phyloP scores from a whole-genome alignment of 2,329 filamentous ascomycete species.

The Ophiostoma triangulosporum region DNA sequence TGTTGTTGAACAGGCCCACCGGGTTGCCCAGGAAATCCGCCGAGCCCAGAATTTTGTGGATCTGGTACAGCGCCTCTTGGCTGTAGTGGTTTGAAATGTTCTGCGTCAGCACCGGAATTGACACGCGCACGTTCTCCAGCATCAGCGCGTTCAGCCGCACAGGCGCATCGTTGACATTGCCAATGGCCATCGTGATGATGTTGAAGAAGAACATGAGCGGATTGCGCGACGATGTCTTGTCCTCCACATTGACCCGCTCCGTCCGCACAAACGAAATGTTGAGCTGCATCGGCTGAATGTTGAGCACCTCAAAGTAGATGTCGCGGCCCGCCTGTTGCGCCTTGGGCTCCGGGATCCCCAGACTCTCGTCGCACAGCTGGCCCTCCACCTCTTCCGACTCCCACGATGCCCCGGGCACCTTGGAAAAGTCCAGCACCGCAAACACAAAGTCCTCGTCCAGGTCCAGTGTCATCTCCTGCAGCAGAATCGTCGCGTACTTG shows the following conservation, averaged over 20 bases:
- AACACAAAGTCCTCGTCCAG: slow-evolving; percentile 98
- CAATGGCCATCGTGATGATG: slow-evolving; percentile 97
- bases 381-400: slow-evolving; percentile 64
- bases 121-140: slow-evolving; percentile 88
- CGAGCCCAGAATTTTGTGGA: slow-evolving; percentile 93
- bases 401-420: slow-evolving; percentile 84
- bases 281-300: slow-evolving; percentile 95
- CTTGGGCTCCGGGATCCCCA: slow-evolving; percentile 86
- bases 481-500: slow-evolving; percentile 86
- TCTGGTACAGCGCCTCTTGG: slow-evolving; percentile 87
- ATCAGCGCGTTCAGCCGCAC: slow-evolving; percentile 87
- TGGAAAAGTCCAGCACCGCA: slow-evolving; percentile 85
- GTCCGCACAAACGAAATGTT: slow-evolving; percentile 95
- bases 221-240: slow-evolving; percentile 79
- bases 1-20: slow-evolving; percentile 94
- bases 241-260: slow-evolving; percentile 89
- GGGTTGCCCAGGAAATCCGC: slow-evolving; percentile 97
- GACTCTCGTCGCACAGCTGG: slow-evolving; percentile 72
- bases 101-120: slow-evolving; percentile 66
- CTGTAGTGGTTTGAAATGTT: slow-evolving; percentile 93
- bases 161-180: slow-evolving; percentile 96
- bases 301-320: slow-evolving; percentile 94
- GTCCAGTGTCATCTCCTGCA: slow-evolving; percentile 97
- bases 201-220: slow-evolving; percentile 99
- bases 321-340: slow-evolving; percentile 77